phyloP scores from a whole-genome alignment of 805 yeast species.

The Pichia phayaonensis region DNA sequence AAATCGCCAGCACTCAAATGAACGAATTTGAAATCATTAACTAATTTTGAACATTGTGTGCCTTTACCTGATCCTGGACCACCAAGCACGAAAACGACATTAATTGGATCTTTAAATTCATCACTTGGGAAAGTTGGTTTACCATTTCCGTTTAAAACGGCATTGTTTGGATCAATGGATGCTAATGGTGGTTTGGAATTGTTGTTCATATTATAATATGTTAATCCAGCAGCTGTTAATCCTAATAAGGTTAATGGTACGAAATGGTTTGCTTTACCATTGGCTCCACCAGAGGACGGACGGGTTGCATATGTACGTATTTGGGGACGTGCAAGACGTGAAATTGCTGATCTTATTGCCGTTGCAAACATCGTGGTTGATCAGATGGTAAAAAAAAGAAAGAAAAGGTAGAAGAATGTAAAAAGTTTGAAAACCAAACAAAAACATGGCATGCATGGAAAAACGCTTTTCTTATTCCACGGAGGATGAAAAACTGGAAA shows the following conservation, averaged over 20 bases:
- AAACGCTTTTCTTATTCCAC: no score
- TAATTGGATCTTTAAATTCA: constrained; percentile 29
- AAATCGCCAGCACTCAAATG: constrained; percentile 97
- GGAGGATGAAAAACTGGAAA: no score
- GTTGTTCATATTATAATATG: constrained; percentile 25
- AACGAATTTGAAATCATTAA: constrained; percentile 69
- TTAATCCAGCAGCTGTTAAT: constrained; percentile 26
- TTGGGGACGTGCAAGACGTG: not conserved
- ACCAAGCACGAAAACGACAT: constrained; percentile 86
- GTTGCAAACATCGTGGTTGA: not conserved
- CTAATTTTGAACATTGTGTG: constrained; percentile 86
- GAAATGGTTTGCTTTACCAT: constrained; percentile 14
- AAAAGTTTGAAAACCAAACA: no score
- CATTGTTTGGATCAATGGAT: constrained; percentile 25
- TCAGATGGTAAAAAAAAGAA: no score
- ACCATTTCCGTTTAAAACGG: constrained; percentile 30
- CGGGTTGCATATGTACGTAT: constrained; percentile 2
- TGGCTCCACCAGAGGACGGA: not conserved
- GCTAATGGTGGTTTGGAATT: constrained; percentile 27
- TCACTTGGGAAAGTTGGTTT: constrained; percentile 7
- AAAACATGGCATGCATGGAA: no score
- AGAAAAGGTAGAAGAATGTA: no score
- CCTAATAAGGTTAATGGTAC: constrained; percentile 24
- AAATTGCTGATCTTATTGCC: no score
- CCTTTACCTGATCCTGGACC: constrained; percentile 99